Conservation (phyloP, 495 filamentous ascomycete species). For the Cercophora newfieldiana region DNA sequence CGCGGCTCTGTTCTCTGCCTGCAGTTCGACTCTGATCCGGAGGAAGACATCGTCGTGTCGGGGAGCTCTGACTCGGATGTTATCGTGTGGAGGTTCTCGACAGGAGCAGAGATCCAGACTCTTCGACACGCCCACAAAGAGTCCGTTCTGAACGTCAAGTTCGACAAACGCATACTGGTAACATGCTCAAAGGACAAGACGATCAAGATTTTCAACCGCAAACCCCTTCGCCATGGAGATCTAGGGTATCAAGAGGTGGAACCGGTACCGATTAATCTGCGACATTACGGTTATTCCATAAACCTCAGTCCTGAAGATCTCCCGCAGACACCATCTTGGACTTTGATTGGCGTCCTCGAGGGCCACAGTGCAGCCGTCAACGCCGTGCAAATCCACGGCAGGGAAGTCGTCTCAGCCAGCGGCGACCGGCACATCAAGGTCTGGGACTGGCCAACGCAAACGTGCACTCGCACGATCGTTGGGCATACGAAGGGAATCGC, state of each 20-base stretch:
- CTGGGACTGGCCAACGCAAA: slow-evolving; percentile 84
- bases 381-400: slow-evolving; percentile 84
- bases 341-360: slow-evolving; percentile 72
- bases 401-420: slow-evolving; percentile 89
- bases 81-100: slow-evolving; percentile 92
- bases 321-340: slow-evolving; percentile 60
- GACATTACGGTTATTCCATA: slow-evolving; percentile 48
- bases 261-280: slow-evolving; percentile 52
- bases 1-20: slow-evolving; percentile 87
- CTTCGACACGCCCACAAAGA: slow-evolving; percentile 77
- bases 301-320: slow-evolving; percentile 42
- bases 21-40: slow-evolving; percentile 90
- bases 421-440: slow-evolving; percentile 89
- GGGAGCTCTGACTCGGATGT: slow-evolving; percentile 89
- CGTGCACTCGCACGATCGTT: slow-evolving; percentile 70
- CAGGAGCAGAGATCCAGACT: slow-evolving; percentile 73
- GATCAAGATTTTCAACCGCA: slow-evolving; percentile 92
- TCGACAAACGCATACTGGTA: slow-evolving; percentile 85
- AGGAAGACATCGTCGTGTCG: slow-evolving; percentile 88
- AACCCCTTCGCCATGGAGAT: slow-evolving; percentile 64
- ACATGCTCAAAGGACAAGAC: slow-evolving; percentile 97
- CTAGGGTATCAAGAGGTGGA: slow-evolving; percentile 62
- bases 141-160: slow-evolving; percentile 92
- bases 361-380: slow-evolving; percentile 93
- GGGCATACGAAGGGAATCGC: slow-evolving; percentile 96